Evolutionary conservation across 108 stramenopile genomes (phyloP), one percentile per base, ranked within the genome.

Genomic region (Nitzschia sp.): DNA sequence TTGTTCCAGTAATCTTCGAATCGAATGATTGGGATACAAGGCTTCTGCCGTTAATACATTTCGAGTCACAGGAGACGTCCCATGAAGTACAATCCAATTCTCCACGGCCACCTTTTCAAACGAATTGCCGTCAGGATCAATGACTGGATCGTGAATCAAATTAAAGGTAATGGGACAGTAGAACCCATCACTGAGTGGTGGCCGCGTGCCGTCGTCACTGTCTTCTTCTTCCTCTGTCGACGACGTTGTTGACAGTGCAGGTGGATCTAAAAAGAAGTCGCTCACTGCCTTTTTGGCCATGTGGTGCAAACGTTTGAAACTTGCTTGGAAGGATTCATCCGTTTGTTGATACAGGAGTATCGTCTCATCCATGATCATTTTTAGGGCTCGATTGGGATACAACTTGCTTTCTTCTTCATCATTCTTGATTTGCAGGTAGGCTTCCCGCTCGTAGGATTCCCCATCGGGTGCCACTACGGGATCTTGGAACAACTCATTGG

Each of bases 401-500:
- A 42, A 42, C 38, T 9, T 13, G 6, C 18, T 6, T 13, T 42
- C 9, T 13, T 42, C 38, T 13, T 9, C 9, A 42, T 42, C 38
- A 42, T 17, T 18, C 13, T 24, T 18, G 6, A 18, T n/a, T 46
- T 28, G 11, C 8, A 3, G 24, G 26, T 21, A 64, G 19, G 42
- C 42, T 15, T 51, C 51, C 0, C 82, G 72, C 54, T 83, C 82
- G 71, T 83, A 83, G 46, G 79, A 77, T 32, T 77, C 70, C 0
- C 82, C 82, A 46, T 80, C 82, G 15, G 65, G 29, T 32, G 75
- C 75, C 11, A 83, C 65, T 1, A 83, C 82, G 24, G 82, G 82
- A 66, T 83, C 82, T 13, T 33, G 23, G 21, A 83, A 30, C 21
- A 78, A 30, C 53, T 80, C 69, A 54, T 80, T 68, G 1, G 82